Conservation (phyloP, 352 stramenopile species). For the Pythium coloratum region DNA sequence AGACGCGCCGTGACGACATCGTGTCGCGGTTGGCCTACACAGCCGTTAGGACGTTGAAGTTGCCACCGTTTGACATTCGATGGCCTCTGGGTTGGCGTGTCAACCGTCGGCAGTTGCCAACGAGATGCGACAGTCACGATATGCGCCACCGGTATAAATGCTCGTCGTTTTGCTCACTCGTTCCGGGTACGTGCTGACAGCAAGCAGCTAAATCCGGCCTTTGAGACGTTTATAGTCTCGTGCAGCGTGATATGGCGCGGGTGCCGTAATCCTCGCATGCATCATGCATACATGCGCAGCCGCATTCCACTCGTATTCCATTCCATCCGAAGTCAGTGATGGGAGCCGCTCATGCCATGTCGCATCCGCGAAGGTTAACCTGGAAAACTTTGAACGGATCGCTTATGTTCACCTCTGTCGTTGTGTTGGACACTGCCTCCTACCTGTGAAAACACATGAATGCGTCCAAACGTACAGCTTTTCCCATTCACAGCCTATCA, state of each 20-base stretch:
- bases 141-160: no score
- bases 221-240: background rate
- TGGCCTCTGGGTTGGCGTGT: background rate
- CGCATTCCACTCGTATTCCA: background rate
- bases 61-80: background rate
- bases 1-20: background rate
- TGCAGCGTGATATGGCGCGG: background rate
- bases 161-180: background rate
- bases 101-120: background rate
- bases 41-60: slow-evolving; percentile 4
- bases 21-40: background rate
- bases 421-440: slow-evolving; percentile 26
- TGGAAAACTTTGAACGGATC: slow-evolving; percentile 10
- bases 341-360: slow-evolving; percentile 5
- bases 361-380: slow-evolving; percentile 24
- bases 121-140: background rate
- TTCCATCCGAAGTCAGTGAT: background rate
- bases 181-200: background rate
- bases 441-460: slow-evolving; percentile 14
- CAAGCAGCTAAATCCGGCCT: background rate
- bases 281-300: background rate
- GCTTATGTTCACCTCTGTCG: slow-evolving; percentile 23
- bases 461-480: background rate
- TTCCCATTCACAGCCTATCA: background rate
- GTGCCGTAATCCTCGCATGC: background rate